phyloP scores from a whole-genome alignment of 2,329 filamentous ascomycete species.

The Ceratocystis huliohia region DNA sequence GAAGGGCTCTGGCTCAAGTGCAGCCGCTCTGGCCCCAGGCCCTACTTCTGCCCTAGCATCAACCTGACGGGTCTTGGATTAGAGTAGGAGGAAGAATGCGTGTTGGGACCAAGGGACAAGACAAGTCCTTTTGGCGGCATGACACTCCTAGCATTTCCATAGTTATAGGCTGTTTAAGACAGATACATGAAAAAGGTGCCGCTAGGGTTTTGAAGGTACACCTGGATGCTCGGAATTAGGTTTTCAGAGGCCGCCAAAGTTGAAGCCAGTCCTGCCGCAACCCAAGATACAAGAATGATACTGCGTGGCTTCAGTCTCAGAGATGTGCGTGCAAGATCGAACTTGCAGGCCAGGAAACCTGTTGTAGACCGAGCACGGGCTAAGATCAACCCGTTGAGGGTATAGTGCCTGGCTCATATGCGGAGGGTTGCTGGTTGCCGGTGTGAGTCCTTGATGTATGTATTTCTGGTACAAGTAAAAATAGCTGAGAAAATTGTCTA shows the following conservation, averaged over 20 bases:
- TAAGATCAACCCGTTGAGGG: too few species aligned
- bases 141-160: not conserved
- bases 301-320: not conserved
- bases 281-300: not conserved
- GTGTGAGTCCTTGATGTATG: too few species aligned
- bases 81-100: not conserved
- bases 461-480: too few species aligned
- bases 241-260: not conserved
- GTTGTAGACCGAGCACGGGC: too few species aligned
- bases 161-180: too few species aligned
- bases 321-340: too few species aligned
- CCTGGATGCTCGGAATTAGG: not conserved
- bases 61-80: not conserved
- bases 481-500: too few species aligned
- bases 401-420: too few species aligned
- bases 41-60: not conserved
- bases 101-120: not conserved
- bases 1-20: not conserved
- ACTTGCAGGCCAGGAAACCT: too few species aligned
- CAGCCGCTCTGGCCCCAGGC: not conserved
- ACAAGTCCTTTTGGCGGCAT: not conserved
- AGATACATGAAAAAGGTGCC: not conserved
- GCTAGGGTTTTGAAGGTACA: not conserved
- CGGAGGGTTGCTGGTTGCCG: too few species aligned
- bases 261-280: not conserved